Evolutionary conservation across 805 yeast genomes (phyloP).

Genomic region (Peterozyma toletana): DNA sequence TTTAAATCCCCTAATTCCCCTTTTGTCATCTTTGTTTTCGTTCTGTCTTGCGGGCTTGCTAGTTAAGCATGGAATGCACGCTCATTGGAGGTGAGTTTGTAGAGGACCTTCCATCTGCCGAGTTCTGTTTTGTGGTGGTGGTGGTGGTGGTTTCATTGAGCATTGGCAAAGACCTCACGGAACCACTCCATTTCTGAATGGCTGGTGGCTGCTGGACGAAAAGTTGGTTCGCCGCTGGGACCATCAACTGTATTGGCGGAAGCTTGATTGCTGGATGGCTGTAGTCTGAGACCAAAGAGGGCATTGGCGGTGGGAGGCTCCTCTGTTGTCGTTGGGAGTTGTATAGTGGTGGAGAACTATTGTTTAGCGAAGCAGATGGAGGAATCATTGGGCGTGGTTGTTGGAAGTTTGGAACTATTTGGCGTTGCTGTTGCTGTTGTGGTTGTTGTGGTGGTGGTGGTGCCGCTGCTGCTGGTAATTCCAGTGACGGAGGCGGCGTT

Average conservation of each 20-base stretch:
- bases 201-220: not conserved
- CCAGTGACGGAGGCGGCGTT: no score
- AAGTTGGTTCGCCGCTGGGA: constrained; percentile 6
- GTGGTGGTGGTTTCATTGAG: not conserved
- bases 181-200: not conserved
- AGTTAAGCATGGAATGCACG: constrained; percentile 6
- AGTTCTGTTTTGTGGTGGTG: not conserved
- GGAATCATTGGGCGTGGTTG: not conserved
- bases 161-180: not conserved
- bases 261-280: not conserved
- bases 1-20: no score
- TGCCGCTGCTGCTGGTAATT: not conserved
- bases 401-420: not conserved
- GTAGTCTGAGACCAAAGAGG: not conserved
- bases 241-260: constrained; percentile 4
- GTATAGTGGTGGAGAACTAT: no score
- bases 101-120: not conserved
- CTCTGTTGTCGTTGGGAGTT: not conserved
- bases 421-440: not conserved
- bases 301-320: not conserved
- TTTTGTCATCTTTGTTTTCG: no score
- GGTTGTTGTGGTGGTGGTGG: not conserved
- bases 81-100: constrained; percentile 3
- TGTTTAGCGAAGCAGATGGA: not conserved
- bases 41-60: not conserved